phyloP scores from a whole-genome alignment of 2,329 filamentous ascomycete genomes.

The Calycina marina region DNA sequence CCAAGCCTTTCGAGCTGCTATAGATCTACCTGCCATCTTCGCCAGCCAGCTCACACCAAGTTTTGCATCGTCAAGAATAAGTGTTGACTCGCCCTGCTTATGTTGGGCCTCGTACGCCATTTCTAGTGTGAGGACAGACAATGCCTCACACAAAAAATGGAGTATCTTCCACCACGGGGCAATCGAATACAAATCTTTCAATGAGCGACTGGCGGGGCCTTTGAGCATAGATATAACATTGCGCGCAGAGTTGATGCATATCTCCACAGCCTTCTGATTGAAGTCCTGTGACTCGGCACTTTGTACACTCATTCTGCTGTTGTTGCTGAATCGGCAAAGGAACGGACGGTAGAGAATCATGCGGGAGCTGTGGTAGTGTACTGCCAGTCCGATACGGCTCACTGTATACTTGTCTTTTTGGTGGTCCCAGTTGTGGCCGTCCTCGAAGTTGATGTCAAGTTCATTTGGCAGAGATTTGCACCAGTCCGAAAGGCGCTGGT shows the following conservation, averaged over 20 bases:
- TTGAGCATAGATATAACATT: conserved; percentile 13
- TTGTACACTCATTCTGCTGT: conserved; percentile 9
- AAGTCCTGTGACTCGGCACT: conserved; percentile 9
- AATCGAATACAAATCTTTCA: conserved; percentile 10
- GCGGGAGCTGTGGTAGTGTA: conserved; percentile 12
- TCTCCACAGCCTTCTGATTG: conserved; percentile 10
- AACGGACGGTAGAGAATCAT: conserved; percentile 19
- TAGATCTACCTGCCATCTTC: conserved; percentile 10
- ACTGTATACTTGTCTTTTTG: conserved; percentile 5
- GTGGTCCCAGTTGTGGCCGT: conserved; percentile 7
- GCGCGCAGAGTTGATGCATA: conserved; percentile 12
- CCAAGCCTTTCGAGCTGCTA: conserved; percentile 18
- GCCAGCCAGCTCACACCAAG: conserved; percentile 14
- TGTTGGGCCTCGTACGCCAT: conserved; percentile 15
- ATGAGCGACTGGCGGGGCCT: conserved; percentile 3
- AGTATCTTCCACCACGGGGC: conserved; percentile 14
- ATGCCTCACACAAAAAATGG: conserved; percentile 17
- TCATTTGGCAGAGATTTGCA: conserved; percentile 7
- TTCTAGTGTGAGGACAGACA: conserved; percentile 16
- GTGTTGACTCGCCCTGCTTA: conserved; percentile 9
- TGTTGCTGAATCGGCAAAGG: conserved; percentile 14
- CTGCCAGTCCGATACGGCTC: conserved; percentile 11
- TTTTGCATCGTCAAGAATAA: conserved; percentile 15
- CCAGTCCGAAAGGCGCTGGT: conserved; percentile 12
- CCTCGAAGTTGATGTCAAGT: conserved; percentile 11